Evolutionary conservation across 1,284 basidiomycete species (phyloP).

Genomic region (Rhodofomes roseus): DNA sequence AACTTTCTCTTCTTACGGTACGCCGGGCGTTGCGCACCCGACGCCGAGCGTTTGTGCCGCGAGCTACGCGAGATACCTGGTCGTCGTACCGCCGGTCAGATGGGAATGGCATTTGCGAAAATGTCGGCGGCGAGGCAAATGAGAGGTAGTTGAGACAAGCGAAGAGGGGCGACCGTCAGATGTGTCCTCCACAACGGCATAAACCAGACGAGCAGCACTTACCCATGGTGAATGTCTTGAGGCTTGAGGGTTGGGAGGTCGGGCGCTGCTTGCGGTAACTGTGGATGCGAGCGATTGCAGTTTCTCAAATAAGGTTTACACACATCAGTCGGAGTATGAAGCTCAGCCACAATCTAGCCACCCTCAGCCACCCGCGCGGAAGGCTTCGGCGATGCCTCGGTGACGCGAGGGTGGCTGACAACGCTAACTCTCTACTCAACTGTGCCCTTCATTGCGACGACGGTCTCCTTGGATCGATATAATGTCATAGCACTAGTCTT

Average conservation of each 20-base stretch:
- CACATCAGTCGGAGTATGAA: not conserved
- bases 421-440: no score
- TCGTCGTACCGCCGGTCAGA: not conserved
- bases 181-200: not conserved
- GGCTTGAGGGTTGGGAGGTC: constrained; percentile 28
- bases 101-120: not conserved
- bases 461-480: no score
- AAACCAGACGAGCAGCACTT: constrained; percentile 25
- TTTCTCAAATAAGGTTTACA: constrained; percentile 27
- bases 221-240: constrained; percentile 38
- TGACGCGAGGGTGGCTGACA: no score
- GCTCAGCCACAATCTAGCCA: constrained; percentile 3
- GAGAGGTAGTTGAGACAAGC: not conserved
- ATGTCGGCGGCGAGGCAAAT: constrained; percentile 1
- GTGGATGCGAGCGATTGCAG: constrained; percentile 31
- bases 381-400: not conserved
- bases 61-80: constrained; percentile 92
- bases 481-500: no score
- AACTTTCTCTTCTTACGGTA: constrained; percentile 99
- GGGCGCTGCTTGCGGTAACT: constrained; percentile 17
- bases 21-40: constrained; percentile 90
- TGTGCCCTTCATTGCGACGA: no score
- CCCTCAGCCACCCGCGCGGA: not conserved
- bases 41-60: constrained; percentile 91
- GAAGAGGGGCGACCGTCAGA: constrained; percentile 4